Conservation (phyloP, 768 basidiomycete species). For the Saitozyma sp. region DNA sequence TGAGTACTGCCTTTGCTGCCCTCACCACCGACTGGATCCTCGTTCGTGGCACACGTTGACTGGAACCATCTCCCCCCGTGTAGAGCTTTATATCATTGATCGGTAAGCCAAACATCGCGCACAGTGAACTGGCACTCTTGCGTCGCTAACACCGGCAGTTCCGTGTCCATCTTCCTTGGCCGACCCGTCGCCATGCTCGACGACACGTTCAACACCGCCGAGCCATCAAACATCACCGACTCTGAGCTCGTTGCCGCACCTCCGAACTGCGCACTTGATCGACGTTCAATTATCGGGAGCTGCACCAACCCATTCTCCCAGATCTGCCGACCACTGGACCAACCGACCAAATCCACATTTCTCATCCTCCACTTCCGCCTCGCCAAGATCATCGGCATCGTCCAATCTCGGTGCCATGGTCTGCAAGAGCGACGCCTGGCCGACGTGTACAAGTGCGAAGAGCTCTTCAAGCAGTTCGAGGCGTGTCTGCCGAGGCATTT, state of each 20-base stretch:
- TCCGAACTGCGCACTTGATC: too few relatives aligned
- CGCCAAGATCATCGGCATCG: constrained; percentile 24
- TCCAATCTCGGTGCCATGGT: constrained; percentile 25
- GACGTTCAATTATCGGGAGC: too few relatives aligned
- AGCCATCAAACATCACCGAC: constrained; percentile 29
- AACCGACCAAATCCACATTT: constrained; percentile 25
- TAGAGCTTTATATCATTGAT: constrained; percentile 30
- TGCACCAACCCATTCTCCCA: not conserved
- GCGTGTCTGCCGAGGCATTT: constrained; percentile 31
- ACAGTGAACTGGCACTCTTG: too few relatives aligned
- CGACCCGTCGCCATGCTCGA: constrained; percentile 32
- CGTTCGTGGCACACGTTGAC: too few relatives aligned
- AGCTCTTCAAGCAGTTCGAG: constrained; percentile 17
- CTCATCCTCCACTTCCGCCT: constrained; percentile 28
- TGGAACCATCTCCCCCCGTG: too few relatives aligned
- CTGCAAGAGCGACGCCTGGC: constrained; percentile 16
- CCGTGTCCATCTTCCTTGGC: constrained; percentile 25
- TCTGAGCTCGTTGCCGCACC: constrained; percentile 13
- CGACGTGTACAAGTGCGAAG: constrained; percentile 25
- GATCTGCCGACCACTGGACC: constrained; percentile 11
- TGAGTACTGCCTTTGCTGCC: constrained; percentile 4
- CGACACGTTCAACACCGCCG: constrained; percentile 16
- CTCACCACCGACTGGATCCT: not conserved
- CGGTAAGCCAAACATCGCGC: constrained; percentile 7
- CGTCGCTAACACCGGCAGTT: too few relatives aligned